Conservation (phyloP, 2,329 filamentous ascomycete species). For the Verticillium isaacii region DNA sequence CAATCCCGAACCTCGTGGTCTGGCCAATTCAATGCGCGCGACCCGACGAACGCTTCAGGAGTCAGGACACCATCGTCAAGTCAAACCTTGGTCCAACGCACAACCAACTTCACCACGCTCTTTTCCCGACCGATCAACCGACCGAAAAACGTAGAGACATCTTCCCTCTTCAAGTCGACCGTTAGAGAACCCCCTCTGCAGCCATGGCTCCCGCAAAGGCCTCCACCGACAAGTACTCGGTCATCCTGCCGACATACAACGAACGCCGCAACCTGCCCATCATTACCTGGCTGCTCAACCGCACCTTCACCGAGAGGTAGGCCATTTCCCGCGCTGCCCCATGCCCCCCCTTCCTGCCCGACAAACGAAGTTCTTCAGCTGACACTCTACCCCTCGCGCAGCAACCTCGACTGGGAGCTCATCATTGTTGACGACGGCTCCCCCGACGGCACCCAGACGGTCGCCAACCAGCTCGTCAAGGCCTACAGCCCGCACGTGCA, state of each 20-base stretch:
- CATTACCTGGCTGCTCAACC: slow-evolving; percentile 88
- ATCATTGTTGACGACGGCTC: slow-evolving; percentile 98
- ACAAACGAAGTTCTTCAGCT: neutral
- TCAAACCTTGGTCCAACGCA: neutral
- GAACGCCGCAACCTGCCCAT: slow-evolving; percentile 96
- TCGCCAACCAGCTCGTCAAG: slow-evolving; percentile 85
- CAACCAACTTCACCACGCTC: slow-evolving; percentile 18
- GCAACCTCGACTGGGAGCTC: slow-evolving; percentile 93
- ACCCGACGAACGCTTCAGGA: neutral
- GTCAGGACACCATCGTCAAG: neutral
- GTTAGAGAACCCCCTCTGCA: neutral
- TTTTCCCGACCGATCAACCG: slow-evolving; percentile 10
- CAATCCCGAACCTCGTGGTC: neutral
- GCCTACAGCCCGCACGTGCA: slow-evolving; percentile 76
- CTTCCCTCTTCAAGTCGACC: neutral
- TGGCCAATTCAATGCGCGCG: neutral
- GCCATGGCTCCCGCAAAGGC: slow-evolving; percentile 43
- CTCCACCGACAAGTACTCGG: slow-evolving; percentile 78
- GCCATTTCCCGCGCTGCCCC: slow-evolving; percentile 18
- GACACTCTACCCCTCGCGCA: slow-evolving; percentile 27
- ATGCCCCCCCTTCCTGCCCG: neutral
- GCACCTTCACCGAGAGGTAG: slow-evolving; percentile 85
- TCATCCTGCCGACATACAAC: slow-evolving; percentile 98
- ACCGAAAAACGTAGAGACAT: neutral
- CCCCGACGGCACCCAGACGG: slow-evolving; percentile 87